Base-by-base conservation (phyloP, 441 rosid genomes). In the Mallotus japonicus region DNA sequence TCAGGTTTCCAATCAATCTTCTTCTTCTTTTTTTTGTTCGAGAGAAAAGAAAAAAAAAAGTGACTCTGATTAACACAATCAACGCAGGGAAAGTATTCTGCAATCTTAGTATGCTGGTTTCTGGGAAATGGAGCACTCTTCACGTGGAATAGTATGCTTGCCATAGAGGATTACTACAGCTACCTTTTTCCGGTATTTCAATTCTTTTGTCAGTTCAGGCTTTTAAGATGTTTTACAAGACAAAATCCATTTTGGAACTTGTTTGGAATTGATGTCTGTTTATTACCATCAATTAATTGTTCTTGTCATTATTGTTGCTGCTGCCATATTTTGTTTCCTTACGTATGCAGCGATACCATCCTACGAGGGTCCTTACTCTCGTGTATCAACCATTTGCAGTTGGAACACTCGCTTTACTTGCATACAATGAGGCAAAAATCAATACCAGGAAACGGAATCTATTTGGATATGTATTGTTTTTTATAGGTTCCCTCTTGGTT, bases 321-420 rank as follows among this genome's bases (percentile, higher is more conserved):
- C 61, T 37, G 60, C 17, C 40, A 34, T 19, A 69, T 80, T 8
- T 13, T 10, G 76, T 75, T 28, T 20, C 54, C 68, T 72, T 57
- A 15, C 37, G 47, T 60, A 32, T 73, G 82, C 84, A 90, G 95
- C 57, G 59, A 17, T 92, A 89, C 75, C 96, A 89, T 76, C 82
- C 96, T 0, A 76, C 92, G 17, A 88, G 92, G 67, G 85, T 90
- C 53, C 92, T 92, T 58, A 78, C 92, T 54, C 92, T 92, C 56
- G 91, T 89, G n/a, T 89, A 90, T 77, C 90, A 89, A 76, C 90
- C 97, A 20, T 90, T 89, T 71, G 93, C 92, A 7, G 72, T 87
- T 24, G 85, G 80, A 75, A 83, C 91, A 9, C 71, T 86, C 24
- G 83, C 85, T 6, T 53, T 83, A 28, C 80, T 91, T 67, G 76